Evolutionary conservation across 202 grass and related monocot species (phyloP).

Genomic region (Setaria viridis): DNA sequence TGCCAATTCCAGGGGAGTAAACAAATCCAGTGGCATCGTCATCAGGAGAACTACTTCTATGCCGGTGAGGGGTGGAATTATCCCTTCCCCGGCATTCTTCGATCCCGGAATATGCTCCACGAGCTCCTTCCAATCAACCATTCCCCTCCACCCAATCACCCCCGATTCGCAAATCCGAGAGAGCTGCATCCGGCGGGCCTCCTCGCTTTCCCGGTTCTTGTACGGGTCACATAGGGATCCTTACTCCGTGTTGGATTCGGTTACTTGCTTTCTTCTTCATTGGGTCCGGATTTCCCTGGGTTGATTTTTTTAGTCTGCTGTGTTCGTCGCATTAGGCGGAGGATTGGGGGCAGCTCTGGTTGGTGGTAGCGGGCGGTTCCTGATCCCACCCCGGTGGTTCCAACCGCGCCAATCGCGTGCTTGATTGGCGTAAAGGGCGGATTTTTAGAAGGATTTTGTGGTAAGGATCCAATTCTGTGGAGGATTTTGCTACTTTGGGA

Average conservation of each 20-base stretch:
- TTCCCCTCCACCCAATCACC: background rate
- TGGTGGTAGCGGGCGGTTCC: constrained; percentile 17
- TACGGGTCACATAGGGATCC: background rate
- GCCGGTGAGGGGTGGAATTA: constrained; percentile 48
- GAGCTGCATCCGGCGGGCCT: background rate
- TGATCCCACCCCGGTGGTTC: constrained; percentile 4
- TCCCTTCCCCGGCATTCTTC: constrained; percentile 36
- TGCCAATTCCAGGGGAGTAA: background rate
- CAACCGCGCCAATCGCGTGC: background rate
- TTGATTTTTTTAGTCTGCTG: background rate
- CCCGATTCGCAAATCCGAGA: constrained; percentile 25
- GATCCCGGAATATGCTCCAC: constrained; percentile 48
- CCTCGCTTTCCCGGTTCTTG: constrained; percentile 6
- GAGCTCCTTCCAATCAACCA: background rate
- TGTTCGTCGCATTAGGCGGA: background rate
- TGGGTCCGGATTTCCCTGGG: background rate
- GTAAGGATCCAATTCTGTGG: background rate
- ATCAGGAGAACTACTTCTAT: background rate
- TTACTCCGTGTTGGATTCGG: background rate
- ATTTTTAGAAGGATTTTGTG: constrained; percentile 11
- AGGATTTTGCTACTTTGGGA: background rate
- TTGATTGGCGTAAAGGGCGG: constrained; percentile 21
- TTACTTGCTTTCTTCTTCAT: background rate
- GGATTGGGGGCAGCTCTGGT: constrained; percentile 7
- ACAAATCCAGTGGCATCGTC: constrained; percentile 26